Conservation (phyloP, 306 rosid genomes). For the Herpetospermum pedunculosum region DNA sequence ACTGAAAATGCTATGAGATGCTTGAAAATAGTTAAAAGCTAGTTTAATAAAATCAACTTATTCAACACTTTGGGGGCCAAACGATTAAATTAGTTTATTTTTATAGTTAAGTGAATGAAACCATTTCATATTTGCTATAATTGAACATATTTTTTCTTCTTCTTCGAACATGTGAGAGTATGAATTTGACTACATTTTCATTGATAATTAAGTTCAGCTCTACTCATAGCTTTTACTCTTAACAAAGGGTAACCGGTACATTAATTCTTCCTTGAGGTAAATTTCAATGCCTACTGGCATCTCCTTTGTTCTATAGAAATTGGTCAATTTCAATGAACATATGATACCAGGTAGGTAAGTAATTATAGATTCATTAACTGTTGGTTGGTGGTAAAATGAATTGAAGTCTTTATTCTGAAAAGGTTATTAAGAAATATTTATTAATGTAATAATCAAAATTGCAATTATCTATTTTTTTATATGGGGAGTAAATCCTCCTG, state of each 20-base stretch:
- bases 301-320: not conserved
- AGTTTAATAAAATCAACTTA: too few relatives aligned
- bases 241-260: conserved; percentile 68
- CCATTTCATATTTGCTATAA: too few relatives aligned
- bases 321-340: not conserved
- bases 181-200: too few relatives aligned
- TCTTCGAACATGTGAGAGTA: too few relatives aligned
- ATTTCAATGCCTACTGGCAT: not conserved
- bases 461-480: not conserved
- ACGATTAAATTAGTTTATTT: too few relatives aligned
- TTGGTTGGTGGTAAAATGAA: not conserved
- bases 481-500: not conserved
- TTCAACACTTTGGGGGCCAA: too few relatives aligned
- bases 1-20: too few relatives aligned
- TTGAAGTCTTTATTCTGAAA: not conserved
- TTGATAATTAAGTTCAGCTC: not conserved
- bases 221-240: not conserved
- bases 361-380: not conserved
- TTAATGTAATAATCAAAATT: not conserved
- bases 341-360: not conserved
- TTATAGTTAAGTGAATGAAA: too few relatives aligned
- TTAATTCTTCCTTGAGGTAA: conserved; percentile 84
- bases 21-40: too few relatives aligned
- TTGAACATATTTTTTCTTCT: too few relatives aligned
- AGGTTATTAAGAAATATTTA: not conserved